A percentile compares a stretch with the other conserved stretches of the same genome.
These are phyloP conservation scores for Conringia planisiliqua DNA, from an alignment of 345 rosid genomes.

Conservation along the genomic window DNA sequence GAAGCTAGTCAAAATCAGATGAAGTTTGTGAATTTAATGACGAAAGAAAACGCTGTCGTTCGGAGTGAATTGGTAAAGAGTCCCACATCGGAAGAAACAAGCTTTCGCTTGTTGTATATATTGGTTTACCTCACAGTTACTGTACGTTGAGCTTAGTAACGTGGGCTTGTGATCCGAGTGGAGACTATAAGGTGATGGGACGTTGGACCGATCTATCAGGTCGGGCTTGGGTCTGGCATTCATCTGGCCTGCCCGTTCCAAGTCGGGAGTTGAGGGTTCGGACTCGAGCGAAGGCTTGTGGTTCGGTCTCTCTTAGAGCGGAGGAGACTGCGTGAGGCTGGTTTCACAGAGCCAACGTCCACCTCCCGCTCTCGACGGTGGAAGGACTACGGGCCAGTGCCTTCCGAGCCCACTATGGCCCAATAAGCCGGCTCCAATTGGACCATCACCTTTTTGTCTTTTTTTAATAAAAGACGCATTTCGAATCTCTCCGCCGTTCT, in stretches of 20 bases:
- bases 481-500: too few species aligned
- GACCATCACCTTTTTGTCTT: neutral
- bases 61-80: too few species aligned
- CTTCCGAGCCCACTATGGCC: neutral
- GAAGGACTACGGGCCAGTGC: constrained; percentile 35
- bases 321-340: constrained; percentile 16
- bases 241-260: neutral
- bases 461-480: too few species aligned
- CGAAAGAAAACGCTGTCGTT: too few species aligned
- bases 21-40: too few species aligned
- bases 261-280: neutral
- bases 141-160: neutral
- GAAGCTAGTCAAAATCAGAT: too few species aligned
- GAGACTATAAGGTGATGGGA: neutral
- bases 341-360: constrained; percentile 40
- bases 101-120: neutral
- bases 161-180: neutral
- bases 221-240: neutral
- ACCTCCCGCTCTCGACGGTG: constrained; percentile 35
- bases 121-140: neutral
- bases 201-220: neutral
- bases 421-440: neutral
- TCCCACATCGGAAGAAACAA: neutral
- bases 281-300: neutral
- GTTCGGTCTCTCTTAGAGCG: neutral